Base-by-base conservation (phyloP, 768 basidiomycete genomes). In the Tephrocybe rancida region DNA sequence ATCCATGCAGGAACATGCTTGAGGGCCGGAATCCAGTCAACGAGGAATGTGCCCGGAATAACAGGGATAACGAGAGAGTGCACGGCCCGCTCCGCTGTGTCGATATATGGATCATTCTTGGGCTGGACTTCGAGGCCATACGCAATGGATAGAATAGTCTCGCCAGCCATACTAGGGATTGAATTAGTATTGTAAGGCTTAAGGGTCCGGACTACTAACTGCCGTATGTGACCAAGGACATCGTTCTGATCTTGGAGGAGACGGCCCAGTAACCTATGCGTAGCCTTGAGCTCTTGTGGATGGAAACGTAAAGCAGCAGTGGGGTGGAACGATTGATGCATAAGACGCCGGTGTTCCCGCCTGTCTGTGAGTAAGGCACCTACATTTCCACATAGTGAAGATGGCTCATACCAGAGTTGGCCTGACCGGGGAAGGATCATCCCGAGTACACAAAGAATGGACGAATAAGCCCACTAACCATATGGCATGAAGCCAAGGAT, bases 1-100 rank as follows among this genome's bases (percentile, higher is more conserved):
- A 74, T 54, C 67, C 70, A 74, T 3, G 46, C 58, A 2, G 74
- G 75, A 1, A 75, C 44, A 37, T 73, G 57, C 51, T 69, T 68
- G 14, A 77, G 56, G 19, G 61, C 22, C 6, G 65, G 64, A 18
- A 67, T 27, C 0, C 59, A 51, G 32, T 77, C 72, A 35, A 72
- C 70, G 5, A 75, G 61, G 54, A 64, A 76, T 0, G 65, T 47
- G 2, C 67, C 69, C 4, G 65, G 59, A 34, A 61, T 62, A 2
- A 50, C 61, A 11, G 69, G 60, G 16, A 55, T 65, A 8, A 64
- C 55, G 19, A 75, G 50, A 0, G 65, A 64, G 2, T 61, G 48
- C 16, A 74, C 38, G 5, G 69, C 69, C 27, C 63, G 50, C 32
- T 74, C 69, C 0, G 70, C 69, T 2, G 63, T 64, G 10, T 51